Conservation (phyloP, 1,284 basidiomycete genomes). For the Schizopora paradoxa region DNA sequence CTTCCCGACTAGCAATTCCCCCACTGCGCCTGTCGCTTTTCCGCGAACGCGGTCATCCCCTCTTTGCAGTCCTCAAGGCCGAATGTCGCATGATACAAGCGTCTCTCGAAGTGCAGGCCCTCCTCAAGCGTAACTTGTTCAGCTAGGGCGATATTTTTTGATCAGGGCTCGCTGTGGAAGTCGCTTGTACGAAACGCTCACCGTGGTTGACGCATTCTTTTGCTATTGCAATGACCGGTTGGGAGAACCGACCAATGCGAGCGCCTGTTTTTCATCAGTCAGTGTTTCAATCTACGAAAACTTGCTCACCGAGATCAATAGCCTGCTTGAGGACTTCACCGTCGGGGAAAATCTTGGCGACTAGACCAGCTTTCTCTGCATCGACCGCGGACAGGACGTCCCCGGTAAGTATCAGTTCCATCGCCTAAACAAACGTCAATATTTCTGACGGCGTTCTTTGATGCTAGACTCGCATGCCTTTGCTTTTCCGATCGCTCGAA, state of each 20-base stretch:
- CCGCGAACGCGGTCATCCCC: conserved; percentile 59
- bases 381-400: conserved; percentile 48
- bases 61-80: conserved; percentile 64
- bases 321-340: conserved; percentile 26
- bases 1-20: conserved; percentile 21
- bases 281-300: conserved; percentile 1
- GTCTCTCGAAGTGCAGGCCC: conserved; percentile 55
- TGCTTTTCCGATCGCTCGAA: conserved; percentile 57
- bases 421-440: conserved; percentile 35
- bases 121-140: conserved; percentile 53
- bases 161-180: not conserved
- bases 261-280: conserved; percentile 25
- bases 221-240: conserved; percentile 31
- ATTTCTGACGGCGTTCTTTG: not conserved
- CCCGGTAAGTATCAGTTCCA: conserved; percentile 66
- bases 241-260: conserved; percentile 27
- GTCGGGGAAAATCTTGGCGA: conserved; percentile 28
- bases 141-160: conserved; percentile 30
- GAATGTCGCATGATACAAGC: conserved; percentile 62
- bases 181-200: conserved; percentile 25
- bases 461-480: conserved; percentile 33
- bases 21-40: conserved; percentile 49
- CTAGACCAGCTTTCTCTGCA: conserved; percentile 37
- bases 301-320: conserved; percentile 22
- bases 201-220: conserved; percentile 67